These are phyloP conservation scores for Ambrosia artemisiifolia DNA, from an alignment of 129 eudicot species.

Conservation along the genomic window DNA sequence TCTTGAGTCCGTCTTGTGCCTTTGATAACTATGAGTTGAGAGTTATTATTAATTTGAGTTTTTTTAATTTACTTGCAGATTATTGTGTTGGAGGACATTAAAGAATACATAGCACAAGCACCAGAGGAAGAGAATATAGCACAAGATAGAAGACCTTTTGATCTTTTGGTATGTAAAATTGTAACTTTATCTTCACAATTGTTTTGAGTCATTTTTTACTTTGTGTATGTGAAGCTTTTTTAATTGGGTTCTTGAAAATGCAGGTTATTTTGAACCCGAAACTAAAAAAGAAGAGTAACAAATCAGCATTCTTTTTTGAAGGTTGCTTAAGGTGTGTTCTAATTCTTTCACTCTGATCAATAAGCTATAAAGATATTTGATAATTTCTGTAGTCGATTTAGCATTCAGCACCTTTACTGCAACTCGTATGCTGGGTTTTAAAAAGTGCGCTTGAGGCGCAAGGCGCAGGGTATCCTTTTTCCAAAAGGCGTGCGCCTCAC, in stretches of 20 bases:
- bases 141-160: constrained; percentile 73
- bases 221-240: neutral
- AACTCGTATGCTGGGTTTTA: too few species aligned
- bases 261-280: constrained; percentile 78
- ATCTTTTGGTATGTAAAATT: constrained; percentile 67
- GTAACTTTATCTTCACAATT: neutral
- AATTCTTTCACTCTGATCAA: neutral
- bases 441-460: too few species aligned
- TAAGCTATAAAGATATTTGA: neutral
- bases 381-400: neutral
- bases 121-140: constrained; percentile 65
- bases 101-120: constrained; percentile 63
- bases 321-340: constrained; percentile 75
- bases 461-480: too few species aligned
- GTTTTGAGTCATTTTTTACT: neutral
- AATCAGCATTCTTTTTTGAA: constrained; percentile 73
- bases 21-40: neutral
- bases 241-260: constrained; percentile 17
- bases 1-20: neutral
- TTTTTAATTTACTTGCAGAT: constrained; percentile 41
- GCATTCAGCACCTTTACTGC: neutral
- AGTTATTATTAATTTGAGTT: constrained; percentile 7
- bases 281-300: constrained; percentile 57
- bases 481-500: too few species aligned
- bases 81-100: constrained; percentile 78